A percentile compares a stretch with the other conserved stretches of the same genome.
These are phyloP conservation scores for Starmerella asiatica DNA, from an alignment of 805 yeast genomes.

Conservation along the genomic window DNA sequence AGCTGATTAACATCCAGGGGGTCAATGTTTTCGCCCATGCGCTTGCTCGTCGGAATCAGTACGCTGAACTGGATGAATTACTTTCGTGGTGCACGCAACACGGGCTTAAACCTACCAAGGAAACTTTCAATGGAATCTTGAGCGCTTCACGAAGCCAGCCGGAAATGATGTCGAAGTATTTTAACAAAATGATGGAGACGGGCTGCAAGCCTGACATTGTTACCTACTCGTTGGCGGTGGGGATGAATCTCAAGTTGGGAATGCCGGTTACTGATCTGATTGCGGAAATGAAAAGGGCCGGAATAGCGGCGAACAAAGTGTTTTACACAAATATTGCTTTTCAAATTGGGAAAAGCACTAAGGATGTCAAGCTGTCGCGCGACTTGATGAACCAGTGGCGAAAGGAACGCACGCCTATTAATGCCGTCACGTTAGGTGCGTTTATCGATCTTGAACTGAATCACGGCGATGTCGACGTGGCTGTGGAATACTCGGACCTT, in stretches of 20 bases:
- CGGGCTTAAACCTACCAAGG: constrained; percentile 34
- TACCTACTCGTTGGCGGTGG: constrained; percentile 48
- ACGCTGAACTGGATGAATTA: constrained; percentile 35
- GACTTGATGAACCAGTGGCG: constrained; percentile 26
- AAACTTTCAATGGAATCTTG: constrained; percentile 42
- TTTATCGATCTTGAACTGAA: constrained; percentile 24
- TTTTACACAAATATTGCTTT: constrained; percentile 42
- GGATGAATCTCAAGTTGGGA: constrained; percentile 37
- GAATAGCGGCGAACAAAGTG: constrained; percentile 29
- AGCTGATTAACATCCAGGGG: constrained; percentile 29
- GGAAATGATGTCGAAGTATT: constrained; percentile 33
- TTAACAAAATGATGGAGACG: constrained; percentile 34
- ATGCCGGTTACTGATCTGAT: constrained; percentile 30
- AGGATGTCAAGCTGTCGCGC: constrained; percentile 40
- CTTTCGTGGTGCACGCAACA: constrained; percentile 28
- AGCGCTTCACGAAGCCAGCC: constrained; percentile 30
- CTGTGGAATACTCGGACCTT: constrained; percentile 16
- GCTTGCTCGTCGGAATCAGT: constrained; percentile 30
- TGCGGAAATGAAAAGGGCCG: constrained; percentile 32
- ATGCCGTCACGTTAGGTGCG: constrained; percentile 23
- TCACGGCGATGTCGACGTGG: constrained; percentile 18
- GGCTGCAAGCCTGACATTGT: constrained; percentile 43
- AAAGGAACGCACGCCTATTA: constrained; percentile 20
- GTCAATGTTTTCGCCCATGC: constrained; percentile 35
- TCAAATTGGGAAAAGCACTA: constrained; percentile 38